Base-by-base conservation (phyloP, 495 filamentous ascomycete species). In the Hypoxylon fragiforme region DNA sequence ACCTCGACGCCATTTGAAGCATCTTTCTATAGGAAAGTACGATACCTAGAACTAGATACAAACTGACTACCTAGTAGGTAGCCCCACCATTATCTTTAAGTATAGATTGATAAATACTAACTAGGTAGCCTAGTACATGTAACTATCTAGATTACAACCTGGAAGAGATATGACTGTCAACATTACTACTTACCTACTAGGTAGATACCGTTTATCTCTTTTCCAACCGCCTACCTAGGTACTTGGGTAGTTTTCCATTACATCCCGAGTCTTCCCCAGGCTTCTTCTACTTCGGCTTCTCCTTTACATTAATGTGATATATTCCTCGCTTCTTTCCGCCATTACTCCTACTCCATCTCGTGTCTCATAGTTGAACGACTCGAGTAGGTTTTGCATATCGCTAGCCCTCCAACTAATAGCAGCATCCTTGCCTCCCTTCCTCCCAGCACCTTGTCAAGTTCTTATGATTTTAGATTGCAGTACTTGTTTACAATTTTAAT, bases 1-100 rank as follows among this genome's bases (percentile, higher is more conserved):
- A 31, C 34, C 31, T 54, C 57, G 44, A 50, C 57, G 52, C 44
- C 56, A 54, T 50, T 21, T 44, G 38, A 35, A 60, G 8, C 43
- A 35, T 54, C 49, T 16, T 24, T 45, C 3, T 40, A 50, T 44
- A 54, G n/a, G n/a, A n/a, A n/a, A n/a, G n/a, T n/a, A n/a, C n/a
- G n/a, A n/a, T n/a, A n/a, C n/a, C n/a, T n/a, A n/a, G n/a, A n/a
- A n/a, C n/a, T n/a, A n/a, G n/a, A n/a, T n/a, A n/a, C n/a, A n/a
- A n/a, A n/a, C n/a, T n/a, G n/a, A n/a, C n/a, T n/a, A n/a, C n/a
- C n/a, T n/a, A n/a, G n/a, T n/a, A n/a, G n/a, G n/a, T n/a, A n/a
- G n/a, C n/a, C n/a, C n/a, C n/a, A n/a, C n/a, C n/a, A n/a, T n/a
- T n/a, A n/a, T n/a, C n/a, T n/a, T n/a, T n/a, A n/a, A n/a, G n/a